Conservation (phyloP, 106 monocot species). For the Dendrobium huoshanense region DNA sequence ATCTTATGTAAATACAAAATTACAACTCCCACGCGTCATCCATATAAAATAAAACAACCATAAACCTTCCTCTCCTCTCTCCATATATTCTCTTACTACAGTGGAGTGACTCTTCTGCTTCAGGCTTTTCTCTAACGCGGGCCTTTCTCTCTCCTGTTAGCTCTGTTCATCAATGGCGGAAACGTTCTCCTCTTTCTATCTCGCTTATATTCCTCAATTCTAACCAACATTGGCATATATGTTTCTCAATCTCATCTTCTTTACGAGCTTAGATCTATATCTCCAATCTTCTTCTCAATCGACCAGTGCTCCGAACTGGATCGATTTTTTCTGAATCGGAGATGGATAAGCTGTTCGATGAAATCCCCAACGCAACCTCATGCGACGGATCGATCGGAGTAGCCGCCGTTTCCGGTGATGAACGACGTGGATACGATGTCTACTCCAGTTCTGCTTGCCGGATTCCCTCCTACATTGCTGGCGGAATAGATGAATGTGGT, state of each 20-base stretch:
- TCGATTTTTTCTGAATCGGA: neutral
- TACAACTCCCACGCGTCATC: too few relatives aligned
- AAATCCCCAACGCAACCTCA: conserved; percentile 4
- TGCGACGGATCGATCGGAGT: too few relatives aligned
- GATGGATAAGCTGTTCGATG: neutral
- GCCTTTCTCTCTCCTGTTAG: neutral
- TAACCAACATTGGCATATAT: neutral
- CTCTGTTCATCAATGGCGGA: conserved; percentile 4
- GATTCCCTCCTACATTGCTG: neutral
- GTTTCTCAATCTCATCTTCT: neutral
- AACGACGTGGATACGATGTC: neutral
- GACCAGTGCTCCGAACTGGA: neutral
- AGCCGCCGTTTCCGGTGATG: neutral
- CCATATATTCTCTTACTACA: neutral
- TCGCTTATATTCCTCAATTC: neutral
- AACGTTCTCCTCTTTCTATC: neutral
- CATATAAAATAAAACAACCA: too few relatives aligned
- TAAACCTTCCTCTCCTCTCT: too few relatives aligned
- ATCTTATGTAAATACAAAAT: neutral
- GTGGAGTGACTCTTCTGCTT: neutral
- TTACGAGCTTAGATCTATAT: neutral
- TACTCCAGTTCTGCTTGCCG: neutral
- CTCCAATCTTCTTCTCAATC: neutral
- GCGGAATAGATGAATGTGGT: neutral
- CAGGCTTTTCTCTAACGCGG: neutral